Conservation (phyloP, 805 yeast genomes). For the Sungouiozyma intestinalis region DNA sequence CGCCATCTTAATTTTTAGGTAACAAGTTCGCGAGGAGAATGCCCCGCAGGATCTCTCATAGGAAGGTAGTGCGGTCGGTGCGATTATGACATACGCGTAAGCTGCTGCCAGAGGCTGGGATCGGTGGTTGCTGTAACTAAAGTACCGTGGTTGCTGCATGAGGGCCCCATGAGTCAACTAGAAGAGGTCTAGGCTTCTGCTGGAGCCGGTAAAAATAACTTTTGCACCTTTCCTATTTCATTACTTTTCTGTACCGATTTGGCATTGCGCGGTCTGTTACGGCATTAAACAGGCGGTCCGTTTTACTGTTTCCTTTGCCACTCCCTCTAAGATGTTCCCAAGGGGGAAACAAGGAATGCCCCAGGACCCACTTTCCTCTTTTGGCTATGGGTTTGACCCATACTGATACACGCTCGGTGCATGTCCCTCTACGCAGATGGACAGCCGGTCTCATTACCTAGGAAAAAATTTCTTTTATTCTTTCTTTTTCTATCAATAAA, state of each 20-base stretch:
- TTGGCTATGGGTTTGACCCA: not conserved
- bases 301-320: not conserved
- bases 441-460: too few species aligned
- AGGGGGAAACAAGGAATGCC: not conserved
- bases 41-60: too few species aligned
- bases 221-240: not conserved
- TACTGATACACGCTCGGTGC: not conserved
- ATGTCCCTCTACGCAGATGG: not conserved
- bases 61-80: too few species aligned
- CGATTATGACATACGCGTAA: not conserved
- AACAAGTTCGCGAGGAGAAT: too few species aligned
- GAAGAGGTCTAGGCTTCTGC: not conserved
- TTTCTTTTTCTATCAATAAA: not conserved
- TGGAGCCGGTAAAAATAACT: not conserved
- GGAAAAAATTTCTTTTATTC: not conserved
- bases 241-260: not conserved
- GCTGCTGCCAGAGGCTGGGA: not conserved
- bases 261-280: not conserved
- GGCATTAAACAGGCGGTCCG: not conserved
- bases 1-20: not conserved
- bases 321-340: too few species aligned
- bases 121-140: not conserved
- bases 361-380: not conserved
- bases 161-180: not conserved
- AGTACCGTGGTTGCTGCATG: not conserved